A percentile compares a stretch with the other conserved stretches of the same genome.
These are phyloP conservation scores for Yamadazyma nakazawae DNA, from an alignment of 805 yeast species.

Conservation along the genomic window DNA sequence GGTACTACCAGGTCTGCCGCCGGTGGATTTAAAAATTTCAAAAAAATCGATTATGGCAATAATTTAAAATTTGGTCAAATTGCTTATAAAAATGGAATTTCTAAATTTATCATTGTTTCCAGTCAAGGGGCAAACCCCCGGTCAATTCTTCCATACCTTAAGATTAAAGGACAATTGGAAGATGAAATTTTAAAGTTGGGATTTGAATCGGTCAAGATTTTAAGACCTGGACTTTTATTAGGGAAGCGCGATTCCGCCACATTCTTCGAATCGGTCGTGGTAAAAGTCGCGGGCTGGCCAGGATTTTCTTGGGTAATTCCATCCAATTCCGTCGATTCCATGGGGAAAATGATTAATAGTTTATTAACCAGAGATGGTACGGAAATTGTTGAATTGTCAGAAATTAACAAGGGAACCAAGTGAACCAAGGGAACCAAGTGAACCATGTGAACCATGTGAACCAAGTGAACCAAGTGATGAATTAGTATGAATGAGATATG, in stretches of 20 bases:
- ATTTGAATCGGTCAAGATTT: conserved; percentile 69
- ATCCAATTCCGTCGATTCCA: not conserved
- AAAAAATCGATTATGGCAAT: conserved; percentile 69
- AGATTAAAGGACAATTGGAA: conserved; percentile 76
- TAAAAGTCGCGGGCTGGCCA: too few species aligned
- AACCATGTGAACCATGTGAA: too few species aligned
- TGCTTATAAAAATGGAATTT: conserved; percentile 67
- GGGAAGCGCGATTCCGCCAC: conserved; percentile 50
- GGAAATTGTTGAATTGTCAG: too few species aligned
- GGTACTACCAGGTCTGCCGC: conserved; percentile 76
- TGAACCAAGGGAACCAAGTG: too few species aligned
- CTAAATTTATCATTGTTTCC: conserved; percentile 66
- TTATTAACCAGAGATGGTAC: too few species aligned
- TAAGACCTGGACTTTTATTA: conserved; percentile 72
- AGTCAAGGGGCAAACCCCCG: conserved; percentile 57
- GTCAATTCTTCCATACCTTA: conserved; percentile 60
- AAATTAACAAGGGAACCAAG: too few species aligned
- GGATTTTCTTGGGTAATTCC: not conserved
- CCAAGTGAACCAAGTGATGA: too few species aligned
- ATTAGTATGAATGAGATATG: too few species aligned
- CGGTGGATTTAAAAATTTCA: conserved; percentile 69
- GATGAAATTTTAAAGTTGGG: conserved; percentile 57
- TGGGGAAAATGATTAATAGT: not conserved
- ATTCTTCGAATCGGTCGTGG: not conserved
- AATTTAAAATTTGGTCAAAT: conserved; percentile 67